Percentiles rank a stretch among this genome's conserved stretches.
phyloP scores from a whole-genome alignment of 805 yeast genomes.

The Metschnikowia picachoensis region DNA sequence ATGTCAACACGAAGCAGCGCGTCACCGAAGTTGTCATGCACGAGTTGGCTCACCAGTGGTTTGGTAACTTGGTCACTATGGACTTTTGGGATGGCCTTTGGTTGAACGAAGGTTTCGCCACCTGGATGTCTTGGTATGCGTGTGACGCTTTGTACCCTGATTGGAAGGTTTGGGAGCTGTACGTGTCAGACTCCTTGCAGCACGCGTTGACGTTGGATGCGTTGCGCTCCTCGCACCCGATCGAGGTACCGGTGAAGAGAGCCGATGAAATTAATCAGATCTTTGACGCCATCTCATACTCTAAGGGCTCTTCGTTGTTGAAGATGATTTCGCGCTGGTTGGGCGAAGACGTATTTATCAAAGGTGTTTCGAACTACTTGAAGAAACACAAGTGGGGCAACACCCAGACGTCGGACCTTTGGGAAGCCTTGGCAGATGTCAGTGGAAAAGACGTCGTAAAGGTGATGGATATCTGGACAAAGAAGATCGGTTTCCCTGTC shows the following conservation, averaged over 20 bases:
- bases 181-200: slow-evolving; percentile 74
- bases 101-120: slow-evolving; percentile 87
- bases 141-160: slow-evolving; percentile 74
- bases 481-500: slow-evolving; percentile 74
- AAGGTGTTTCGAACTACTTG: slow-evolving; percentile 76
- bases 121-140: slow-evolving; percentile 88
- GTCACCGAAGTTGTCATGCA: slow-evolving; percentile 86
- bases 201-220: slow-evolving; percentile 73
- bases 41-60: slow-evolving; percentile 91
- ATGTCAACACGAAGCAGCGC: slow-evolving; percentile 59
- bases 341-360: slow-evolving; percentile 71
- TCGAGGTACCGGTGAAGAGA: slow-evolving; percentile 74
- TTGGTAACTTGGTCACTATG: slow-evolving; percentile 86
- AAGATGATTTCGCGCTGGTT: slow-evolving; percentile 79
- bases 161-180: slow-evolving; percentile 85
- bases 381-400: slow-evolving; percentile 75
- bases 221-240: slow-evolving; percentile 79
- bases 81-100: slow-evolving; percentile 91
- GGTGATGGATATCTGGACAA: slow-evolving; percentile 80
- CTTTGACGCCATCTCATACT: slow-evolving; percentile 79
- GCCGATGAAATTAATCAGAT: slow-evolving; percentile 82
- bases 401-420: slow-evolving; percentile 71
- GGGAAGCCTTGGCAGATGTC: slow-evolving; percentile 68
- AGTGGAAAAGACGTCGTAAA: slow-evolving; percentile 68
- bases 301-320: slow-evolving; percentile 75